phyloP scores from a whole-genome alignment of 768 basidiomycete species.

The Serendipita indica region DNA sequence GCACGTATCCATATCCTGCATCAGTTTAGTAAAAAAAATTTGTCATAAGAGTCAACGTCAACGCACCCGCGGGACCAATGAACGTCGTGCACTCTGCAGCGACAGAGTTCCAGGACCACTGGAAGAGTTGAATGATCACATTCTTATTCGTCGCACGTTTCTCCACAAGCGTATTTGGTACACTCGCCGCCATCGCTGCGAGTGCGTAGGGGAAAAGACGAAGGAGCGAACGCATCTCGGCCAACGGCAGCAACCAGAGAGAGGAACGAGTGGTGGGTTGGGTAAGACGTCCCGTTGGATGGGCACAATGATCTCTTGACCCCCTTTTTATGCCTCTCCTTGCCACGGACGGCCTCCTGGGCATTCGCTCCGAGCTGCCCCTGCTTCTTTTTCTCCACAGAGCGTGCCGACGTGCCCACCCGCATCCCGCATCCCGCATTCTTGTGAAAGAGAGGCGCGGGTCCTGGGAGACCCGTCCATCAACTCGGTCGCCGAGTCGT shows the following conservation, averaged over 20 bases:
- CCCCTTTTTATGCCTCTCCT: too few relatives aligned
- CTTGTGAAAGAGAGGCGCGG: too few relatives aligned
- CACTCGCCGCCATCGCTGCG: not conserved
- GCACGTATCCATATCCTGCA: slow-evolving; percentile 42
- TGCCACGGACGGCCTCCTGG: too few relatives aligned
- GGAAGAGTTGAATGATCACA: slow-evolving; percentile 58
- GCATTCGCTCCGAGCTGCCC: too few relatives aligned
- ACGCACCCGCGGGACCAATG: slow-evolving; percentile 44
- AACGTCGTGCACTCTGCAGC: slow-evolving; percentile 50
- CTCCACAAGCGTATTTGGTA: not conserved
- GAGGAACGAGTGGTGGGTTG: too few relatives aligned
- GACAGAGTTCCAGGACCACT: slow-evolving; percentile 44
- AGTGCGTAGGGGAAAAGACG: not conserved
- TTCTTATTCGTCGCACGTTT: slow-evolving; percentile 10
- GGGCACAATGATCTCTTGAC: too few relatives aligned
- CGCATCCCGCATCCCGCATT: too few relatives aligned
- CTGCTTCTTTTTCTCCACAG: too few relatives aligned
- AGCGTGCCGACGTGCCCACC: too few relatives aligned
- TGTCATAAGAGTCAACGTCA: not conserved
- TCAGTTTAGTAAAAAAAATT: not conserved
- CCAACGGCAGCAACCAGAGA: not conserved
- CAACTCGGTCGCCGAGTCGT: too few relatives aligned
- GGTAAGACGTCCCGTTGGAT: too few relatives aligned
- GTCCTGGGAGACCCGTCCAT: too few relatives aligned
- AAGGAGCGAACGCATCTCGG: not conserved